phyloP scores from a whole-genome alignment of 2,329 filamentous ascomycete genomes.

The Hortaea sp. region DNA sequence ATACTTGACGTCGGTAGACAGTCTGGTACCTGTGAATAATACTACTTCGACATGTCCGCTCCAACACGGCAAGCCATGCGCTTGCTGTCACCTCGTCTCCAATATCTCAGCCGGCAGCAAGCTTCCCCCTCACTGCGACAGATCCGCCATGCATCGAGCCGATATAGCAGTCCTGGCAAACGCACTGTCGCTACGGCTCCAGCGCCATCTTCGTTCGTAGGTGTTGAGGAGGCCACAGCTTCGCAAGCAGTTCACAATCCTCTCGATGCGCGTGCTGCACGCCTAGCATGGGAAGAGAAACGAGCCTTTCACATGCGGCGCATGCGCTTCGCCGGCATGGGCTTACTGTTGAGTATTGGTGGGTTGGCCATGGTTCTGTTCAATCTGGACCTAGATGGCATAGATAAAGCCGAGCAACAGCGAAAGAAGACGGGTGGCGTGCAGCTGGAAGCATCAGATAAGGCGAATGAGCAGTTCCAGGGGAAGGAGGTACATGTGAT shows the following conservation, averaged over 20 bases:
- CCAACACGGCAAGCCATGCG: slow-evolving; percentile 20
- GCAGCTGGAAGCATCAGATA: slow-evolving; percentile 25
- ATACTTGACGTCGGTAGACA: too few relatives aligned
- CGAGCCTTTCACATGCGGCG: slow-evolving; percentile 21
- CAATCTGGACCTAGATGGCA: slow-evolving; percentile 25
- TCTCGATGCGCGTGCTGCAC: slow-evolving; percentile 15
- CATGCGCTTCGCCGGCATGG: slow-evolving; percentile 28
- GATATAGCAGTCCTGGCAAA: slow-evolving; percentile 26
- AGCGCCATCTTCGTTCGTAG: slow-evolving; percentile 14
- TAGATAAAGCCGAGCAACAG: slow-evolving; percentile 18
- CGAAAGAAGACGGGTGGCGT: slow-evolving; percentile 11
- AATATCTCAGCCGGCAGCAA: slow-evolving; percentile 12
- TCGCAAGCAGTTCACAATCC: slow-evolving; percentile 10
- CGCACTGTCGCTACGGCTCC: slow-evolving; percentile 16
- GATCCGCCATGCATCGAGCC: slow-evolving; percentile 19
- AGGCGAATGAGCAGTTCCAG: slow-evolving; percentile 33
- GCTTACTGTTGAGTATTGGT: slow-evolving; percentile 23
- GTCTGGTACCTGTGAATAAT: background rate
- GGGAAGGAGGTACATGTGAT: slow-evolving; percentile 50
- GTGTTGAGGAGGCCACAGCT: slow-evolving; percentile 3
- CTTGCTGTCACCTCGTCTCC: slow-evolving; percentile 19
- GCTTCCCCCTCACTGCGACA: slow-evolving; percentile 10
- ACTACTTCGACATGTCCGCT: slow-evolving; percentile 13
- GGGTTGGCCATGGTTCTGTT: slow-evolving; percentile 20
- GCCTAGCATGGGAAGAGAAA: slow-evolving; percentile 19